Conservation (phyloP, 495 filamentous ascomycete species). For the Apiosordaria backusii region DNA sequence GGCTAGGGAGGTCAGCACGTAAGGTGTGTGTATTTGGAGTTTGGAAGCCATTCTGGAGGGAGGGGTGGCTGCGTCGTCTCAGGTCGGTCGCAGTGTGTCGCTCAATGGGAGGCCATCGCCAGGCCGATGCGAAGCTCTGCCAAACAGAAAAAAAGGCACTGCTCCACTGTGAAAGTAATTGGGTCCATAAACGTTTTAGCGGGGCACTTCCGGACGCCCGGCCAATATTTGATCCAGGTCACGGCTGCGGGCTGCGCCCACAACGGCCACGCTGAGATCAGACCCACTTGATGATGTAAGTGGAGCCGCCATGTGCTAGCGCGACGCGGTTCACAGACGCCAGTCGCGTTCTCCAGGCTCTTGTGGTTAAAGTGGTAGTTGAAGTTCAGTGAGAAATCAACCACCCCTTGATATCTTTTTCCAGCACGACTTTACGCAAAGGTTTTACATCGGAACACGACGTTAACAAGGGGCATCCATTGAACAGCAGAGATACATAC, state of each 20-base stretch:
- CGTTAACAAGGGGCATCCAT: too few species aligned
- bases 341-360: slow-evolving; percentile 1
- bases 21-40: slow-evolving; percentile 54
- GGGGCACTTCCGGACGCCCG: slow-evolving; percentile 18
- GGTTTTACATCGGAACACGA: too few species aligned
- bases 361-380: neutral
- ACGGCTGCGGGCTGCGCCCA: neutral
- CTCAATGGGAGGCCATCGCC: slow-evolving; percentile 17
- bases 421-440: neutral
- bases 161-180: slow-evolving; percentile 23
- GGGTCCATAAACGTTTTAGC: slow-evolving; percentile 13
- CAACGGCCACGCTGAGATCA: slow-evolving; percentile 7
- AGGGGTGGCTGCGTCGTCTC: slow-evolving; percentile 6
- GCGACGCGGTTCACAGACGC: slow-evolving; percentile 9
- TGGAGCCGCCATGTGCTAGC: neutral
- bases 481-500: too few species aligned
- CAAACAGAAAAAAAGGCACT: slow-evolving; percentile 27
- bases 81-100: slow-evolving; percentile 2
- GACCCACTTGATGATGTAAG: slow-evolving; percentile 20
- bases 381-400: neutral
- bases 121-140: slow-evolving; percentile 8
- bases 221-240: slow-evolving; percentile 28
- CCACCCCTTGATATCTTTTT: neutral
- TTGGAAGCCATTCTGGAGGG: slow-evolving; percentile 46
- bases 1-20: slow-evolving; percentile 64